Percentiles rank a stretch among this genome's conserved stretches.
Evolutionary conservation across 345 rosid species (phyloP).

Genomic region (Rhizophora mangle): DNA sequence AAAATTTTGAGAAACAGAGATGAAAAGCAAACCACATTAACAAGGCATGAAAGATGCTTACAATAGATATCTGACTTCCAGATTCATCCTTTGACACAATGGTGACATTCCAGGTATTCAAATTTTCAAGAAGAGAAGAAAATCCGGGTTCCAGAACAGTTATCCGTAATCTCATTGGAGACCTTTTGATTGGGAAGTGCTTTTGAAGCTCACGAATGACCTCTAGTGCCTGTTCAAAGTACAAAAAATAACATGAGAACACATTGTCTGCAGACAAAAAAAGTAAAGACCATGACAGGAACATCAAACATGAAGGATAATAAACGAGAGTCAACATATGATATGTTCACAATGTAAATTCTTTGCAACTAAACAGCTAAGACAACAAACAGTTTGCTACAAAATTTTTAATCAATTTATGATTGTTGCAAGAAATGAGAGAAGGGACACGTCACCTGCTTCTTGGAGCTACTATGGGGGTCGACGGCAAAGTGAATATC

Average conservation of each 20-base stretch:
- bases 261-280: not conserved
- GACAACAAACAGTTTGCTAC: no score
- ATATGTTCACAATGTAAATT: no score
- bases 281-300: not conserved
- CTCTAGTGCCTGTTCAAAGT: slow-evolving; percentile 65
- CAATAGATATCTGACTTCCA: slow-evolving; percentile 60
- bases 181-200: slow-evolving; percentile 84
- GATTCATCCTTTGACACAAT: slow-evolving; percentile 77
- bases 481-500: slow-evolving; percentile 94
- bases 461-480: slow-evolving; percentile 81
- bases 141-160: slow-evolving; percentile 41
- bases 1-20: not conserved
- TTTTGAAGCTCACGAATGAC: slow-evolving; percentile 92
- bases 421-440: no score
- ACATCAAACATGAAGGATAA: not conserved
- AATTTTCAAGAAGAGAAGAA: slow-evolving; percentile 54
- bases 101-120: slow-evolving; percentile 56
- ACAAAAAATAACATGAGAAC: slow-evolving; percentile 2
- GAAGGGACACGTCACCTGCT: slow-evolving; percentile 50
- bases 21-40: not conserved
- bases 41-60: slow-evolving; percentile 37
- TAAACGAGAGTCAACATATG: no score
- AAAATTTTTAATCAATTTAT: no score
- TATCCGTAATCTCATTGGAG: slow-evolving; percentile 87
- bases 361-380: no score